These are phyloP conservation scores for Linnemannia hyalina DNA, from an alignment of 192 early-diverging fungal species.

Conservation along the genomic window DNA sequence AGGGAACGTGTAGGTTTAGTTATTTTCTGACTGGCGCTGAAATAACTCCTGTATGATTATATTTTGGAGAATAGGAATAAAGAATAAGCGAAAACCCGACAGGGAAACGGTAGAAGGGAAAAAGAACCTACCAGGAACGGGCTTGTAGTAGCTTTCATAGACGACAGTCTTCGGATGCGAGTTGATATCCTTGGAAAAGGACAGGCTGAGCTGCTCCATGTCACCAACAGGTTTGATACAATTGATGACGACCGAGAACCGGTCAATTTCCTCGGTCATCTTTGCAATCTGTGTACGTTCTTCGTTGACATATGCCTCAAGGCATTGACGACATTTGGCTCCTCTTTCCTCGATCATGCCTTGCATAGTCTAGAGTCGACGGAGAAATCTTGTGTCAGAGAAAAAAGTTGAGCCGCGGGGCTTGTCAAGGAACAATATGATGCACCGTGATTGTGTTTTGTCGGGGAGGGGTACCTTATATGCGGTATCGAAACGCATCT, in stretches of 20 bases:
- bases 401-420: neutral
- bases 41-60: neutral
- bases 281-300: constrained; percentile 23
- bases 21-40: neutral
- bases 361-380: constrained; percentile 40
- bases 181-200: constrained; percentile 40
- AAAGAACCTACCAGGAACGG: constrained; percentile 17
- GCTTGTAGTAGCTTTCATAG: constrained; percentile 46
- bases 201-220: constrained; percentile 37
- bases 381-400: neutral
- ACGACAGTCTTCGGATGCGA: constrained; percentile 44
- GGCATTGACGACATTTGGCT: constrained; percentile 25
- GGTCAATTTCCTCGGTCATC: constrained; percentile 19
- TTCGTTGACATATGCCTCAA: constrained; percentile 33
- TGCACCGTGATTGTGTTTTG: neutral
- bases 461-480: constrained; percentile 20
- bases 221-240: constrained; percentile 48
- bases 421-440: neutral
- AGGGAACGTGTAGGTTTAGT: neutral
- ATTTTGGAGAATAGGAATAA: neutral
- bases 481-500: constrained; percentile 28
- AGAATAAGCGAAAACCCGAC: neutral
- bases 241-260: constrained; percentile 25
- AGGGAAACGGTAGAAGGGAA: too few relatives aligned
- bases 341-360: constrained; percentile 43